A percentile compares a stretch with the other conserved stretches of the same genome.
Conservation (phyloP, 164 flowering plant genomes). For the Pachysandra terminalis region DNA sequence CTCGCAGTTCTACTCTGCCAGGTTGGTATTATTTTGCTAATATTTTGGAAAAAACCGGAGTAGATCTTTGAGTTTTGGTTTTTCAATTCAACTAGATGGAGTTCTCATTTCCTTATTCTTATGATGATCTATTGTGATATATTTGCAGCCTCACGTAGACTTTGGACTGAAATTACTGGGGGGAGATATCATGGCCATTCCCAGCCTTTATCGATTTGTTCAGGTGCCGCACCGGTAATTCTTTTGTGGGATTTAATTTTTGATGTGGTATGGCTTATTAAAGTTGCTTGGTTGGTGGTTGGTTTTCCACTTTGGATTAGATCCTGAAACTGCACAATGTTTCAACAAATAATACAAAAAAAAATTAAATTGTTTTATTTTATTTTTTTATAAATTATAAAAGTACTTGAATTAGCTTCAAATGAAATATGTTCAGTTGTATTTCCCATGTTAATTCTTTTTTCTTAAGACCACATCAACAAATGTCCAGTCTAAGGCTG, state of each 20-base stretch:
- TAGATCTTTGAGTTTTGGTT: neutral
- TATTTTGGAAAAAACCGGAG: neutral
- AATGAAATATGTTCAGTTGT: no score
- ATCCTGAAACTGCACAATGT: neutral
- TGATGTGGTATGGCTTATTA: neutral
- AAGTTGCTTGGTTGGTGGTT: neutral
- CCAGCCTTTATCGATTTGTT: conserved; percentile 64
- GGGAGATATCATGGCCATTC: conserved; percentile 90
- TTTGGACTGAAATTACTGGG: conserved; percentile 79
- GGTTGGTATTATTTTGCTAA: neutral
- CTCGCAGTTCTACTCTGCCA: neutral
- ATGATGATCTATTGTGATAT: conserved; percentile 1
- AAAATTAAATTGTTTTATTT: no score
- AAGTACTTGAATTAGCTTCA: no score
- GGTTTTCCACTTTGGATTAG: no score
- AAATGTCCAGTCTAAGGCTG: no score
- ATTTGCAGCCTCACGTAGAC: conserved; percentile 81
- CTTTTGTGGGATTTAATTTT: neutral
- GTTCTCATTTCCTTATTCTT: neutral
- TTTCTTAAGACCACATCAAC: no score
- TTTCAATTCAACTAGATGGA: neutral
- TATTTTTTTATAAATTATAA: no score
- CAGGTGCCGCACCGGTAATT: conserved; percentile 51
- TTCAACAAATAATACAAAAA: no score
- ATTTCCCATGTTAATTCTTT: no score